Evolutionary conservation across 202 grass and related monocot genomes (phyloP), one percentile per base, ranked within the genome.

Genomic region (Digitaria exilis): DNA sequence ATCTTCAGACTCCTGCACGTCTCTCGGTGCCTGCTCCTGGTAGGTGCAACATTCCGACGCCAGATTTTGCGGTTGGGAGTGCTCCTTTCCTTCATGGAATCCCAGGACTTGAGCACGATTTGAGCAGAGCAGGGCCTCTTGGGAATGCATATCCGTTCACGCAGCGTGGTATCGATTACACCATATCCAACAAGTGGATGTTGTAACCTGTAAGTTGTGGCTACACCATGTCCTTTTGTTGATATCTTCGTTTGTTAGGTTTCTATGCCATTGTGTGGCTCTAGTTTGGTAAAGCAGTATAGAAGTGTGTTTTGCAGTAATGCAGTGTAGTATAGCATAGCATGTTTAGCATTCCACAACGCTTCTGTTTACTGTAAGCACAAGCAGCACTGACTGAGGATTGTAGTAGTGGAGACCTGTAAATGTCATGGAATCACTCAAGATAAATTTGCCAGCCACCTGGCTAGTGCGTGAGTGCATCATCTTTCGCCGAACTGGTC

Each of bases 131-230:
- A 34, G 52, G 69, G 15, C 75, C 75, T 43, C 24, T 84, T 37
- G 65, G 55, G 34, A 87, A 94, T 16, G 77, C 64, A 29, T 84
- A 88, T 69, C 29, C 42, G 75, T 87, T 92, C 83, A 84, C 85
- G 32, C 75, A 93, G 37, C 83, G 87, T 16, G 91, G 87, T 19
- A 66, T 86, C 65, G 87, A 90, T 71, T 80, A 48, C 31, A 85
- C 76, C 30, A 46, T 77, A 56, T 61, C 86, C 55, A 87, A 75
- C 76, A 67, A 83, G 81, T 80, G 37, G 68, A 86, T 87, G 82
- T 5, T 90, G 73, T n/a, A n/a, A n/a, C n/a, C n/a, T n/a, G n/a
- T 94, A 91, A 75, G 69, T 64, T 80, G 30, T 87, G 11, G 12
- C 15, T 25, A 16, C 22, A 29, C 35, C n/a, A 63, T 14, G 25